Evolutionary conservation across 1,284 basidiomycete species (phyloP), one percentile per base, ranked within the genome.

Genomic region (Peniophora sp.): DNA sequence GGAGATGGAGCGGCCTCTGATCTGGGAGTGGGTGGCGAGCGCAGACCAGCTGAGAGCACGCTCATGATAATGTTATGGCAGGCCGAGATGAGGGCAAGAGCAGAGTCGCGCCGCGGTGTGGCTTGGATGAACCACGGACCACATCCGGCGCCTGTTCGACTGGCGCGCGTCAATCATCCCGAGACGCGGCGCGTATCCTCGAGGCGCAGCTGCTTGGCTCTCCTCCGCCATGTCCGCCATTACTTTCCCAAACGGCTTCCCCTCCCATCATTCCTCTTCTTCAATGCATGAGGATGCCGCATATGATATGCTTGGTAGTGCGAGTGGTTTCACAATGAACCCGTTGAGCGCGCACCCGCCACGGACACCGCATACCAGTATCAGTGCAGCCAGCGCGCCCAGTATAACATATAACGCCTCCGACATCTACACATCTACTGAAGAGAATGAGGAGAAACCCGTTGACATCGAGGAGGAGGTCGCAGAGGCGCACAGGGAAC

Each of bases 281-380:
- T 68, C 67, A 3, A 55, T 32, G 37, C 18, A 41, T 20, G 37
- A 41, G n/a, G 37, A 41, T 15, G 37, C 63, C 10, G 63, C 66
- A 42, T 78, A 73, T 55, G 73, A 75, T 43, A 57, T 67, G 27
- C 58, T 63, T 42, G 58, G 68, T 50, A 66, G 72, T 41, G 70
- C 64, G 47, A 69, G 73, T 24, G 73, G 75, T 15, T 88, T 89
- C 59, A 85, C 85, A 57, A 84, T 88, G 75, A 89, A 89, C 61
- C 86, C 86, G 15, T 76, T 83, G 47, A 87, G 85, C 8, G 72
- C 77, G 2, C 86, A 87, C 62, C 86, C 87, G 0, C 87, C 87
- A 18, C 76, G 87, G 37, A 86, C 85, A 35, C 84, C 86, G 15
- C 37, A 20, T 41, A 3, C 75, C 79, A 54, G 73, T 74, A 8